Evolutionary conservation across 305 asterid genomes (phyloP).

Genomic region (Ilex paraguariensis): DNA sequence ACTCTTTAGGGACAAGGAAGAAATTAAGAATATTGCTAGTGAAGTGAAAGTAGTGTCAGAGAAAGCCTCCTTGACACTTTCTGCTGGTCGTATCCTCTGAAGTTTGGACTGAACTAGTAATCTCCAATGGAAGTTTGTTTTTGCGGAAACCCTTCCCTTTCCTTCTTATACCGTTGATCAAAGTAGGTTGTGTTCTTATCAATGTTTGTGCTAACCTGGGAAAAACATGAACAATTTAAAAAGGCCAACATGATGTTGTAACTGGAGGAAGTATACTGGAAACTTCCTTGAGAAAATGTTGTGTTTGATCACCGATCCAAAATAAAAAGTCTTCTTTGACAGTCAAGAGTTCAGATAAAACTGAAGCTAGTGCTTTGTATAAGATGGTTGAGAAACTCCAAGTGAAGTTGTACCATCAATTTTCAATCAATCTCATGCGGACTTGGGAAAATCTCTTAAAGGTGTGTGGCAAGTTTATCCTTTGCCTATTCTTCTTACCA

Average conservation of each 20-base stretch:
- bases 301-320: no score
- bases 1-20: slow-evolving; percentile 70
- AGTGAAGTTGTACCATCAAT: slow-evolving; percentile 53
- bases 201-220: background rate
- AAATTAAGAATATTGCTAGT: slow-evolving; percentile 33
- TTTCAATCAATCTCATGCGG: slow-evolving; percentile 70
- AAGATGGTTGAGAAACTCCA: slow-evolving; percentile 65
- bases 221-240: no score
- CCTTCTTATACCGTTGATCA: background rate
- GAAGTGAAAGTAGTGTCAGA: slow-evolving; percentile 54
- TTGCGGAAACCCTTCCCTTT: background rate
- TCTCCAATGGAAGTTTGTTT: background rate
- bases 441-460: slow-evolving; percentile 78
- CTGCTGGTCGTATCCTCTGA: slow-evolving; percentile 67
- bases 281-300: background rate
- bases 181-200: no score
- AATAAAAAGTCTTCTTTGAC: slow-evolving; percentile 22
- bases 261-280: background rate
- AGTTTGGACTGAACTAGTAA: slow-evolving; percentile 10
- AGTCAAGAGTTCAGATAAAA: slow-evolving; percentile 30
- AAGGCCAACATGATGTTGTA: background rate
- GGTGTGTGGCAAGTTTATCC: slow-evolving; percentile 33
- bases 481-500: background rate
- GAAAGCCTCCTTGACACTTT: slow-evolving; percentile 43
- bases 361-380: slow-evolving; percentile 44